Conservation (phyloP, 2,329 filamentous ascomycete species). For the Colletotrichum shisoi region DNA sequence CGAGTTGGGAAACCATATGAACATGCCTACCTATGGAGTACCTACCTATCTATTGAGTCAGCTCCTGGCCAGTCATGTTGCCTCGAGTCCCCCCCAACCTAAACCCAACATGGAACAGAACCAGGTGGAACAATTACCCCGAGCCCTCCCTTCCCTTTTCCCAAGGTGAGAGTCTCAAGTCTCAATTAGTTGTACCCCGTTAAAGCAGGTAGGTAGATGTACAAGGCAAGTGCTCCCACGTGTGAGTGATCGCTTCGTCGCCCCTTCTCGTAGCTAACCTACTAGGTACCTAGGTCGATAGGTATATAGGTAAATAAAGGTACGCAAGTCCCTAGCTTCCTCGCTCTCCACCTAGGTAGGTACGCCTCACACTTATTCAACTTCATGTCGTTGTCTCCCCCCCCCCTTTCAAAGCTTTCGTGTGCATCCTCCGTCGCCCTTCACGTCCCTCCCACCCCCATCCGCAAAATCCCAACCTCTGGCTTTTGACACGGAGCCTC, state of each 20-base stretch:
- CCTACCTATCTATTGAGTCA: too few species aligned
- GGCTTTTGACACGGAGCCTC: neutral
- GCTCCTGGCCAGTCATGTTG: neutral
- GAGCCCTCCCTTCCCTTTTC: conserved; percentile 3
- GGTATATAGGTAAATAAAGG: too few species aligned
- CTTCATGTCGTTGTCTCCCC: conserved; percentile 8
- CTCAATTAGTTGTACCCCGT: neutral
- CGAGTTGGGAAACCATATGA: conserved; percentile 40
- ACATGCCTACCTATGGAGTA: conserved; percentile 28
- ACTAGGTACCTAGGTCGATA: neutral
- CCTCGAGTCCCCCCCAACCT: conserved; percentile 23
- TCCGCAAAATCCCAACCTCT: neutral
- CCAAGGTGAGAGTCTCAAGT: neutral
- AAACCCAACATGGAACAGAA: conserved; percentile 20
- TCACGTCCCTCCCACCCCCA: too few species aligned
- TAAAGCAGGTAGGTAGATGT: neutral
- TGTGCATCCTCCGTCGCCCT: neutral
- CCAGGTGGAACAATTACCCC: conserved; percentile 9
- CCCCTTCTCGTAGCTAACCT: neutral
- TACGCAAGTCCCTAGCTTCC: conserved; percentile 14
- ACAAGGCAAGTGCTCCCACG: neutral
- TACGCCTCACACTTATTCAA: conserved; percentile 16
- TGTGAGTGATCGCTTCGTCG: neutral
- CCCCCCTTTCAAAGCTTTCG: neutral
- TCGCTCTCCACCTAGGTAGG: conserved; percentile 17